phyloP scores from a whole-genome alignment of 768 basidiomycete genomes.

The Termitomyces sp. region DNA sequence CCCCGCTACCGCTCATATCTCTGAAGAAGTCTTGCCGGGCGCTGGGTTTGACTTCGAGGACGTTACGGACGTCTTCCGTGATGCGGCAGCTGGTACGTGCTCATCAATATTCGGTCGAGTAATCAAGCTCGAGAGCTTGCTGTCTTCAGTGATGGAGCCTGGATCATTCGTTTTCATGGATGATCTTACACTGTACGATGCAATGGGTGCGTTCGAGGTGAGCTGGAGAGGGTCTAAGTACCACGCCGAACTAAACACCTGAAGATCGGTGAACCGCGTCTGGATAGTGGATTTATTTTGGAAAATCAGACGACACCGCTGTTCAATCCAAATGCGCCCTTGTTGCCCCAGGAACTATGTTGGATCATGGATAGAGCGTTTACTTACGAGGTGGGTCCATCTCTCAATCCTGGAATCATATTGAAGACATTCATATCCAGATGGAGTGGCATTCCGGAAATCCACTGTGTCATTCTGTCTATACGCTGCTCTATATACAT shows the following conservation, averaged over 20 bases:
- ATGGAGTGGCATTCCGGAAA: slow-evolving; percentile 87
- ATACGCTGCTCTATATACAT: slow-evolving; percentile 72
- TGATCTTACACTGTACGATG: slow-evolving; percentile 72
- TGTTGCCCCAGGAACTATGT: slow-evolving; percentile 78
- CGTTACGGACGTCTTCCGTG: slow-evolving; percentile 52
- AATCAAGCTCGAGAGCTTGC: background rate
- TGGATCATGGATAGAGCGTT: slow-evolving; percentile 81
- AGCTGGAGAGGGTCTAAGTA: slow-evolving; percentile 10
- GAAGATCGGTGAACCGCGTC: slow-evolving; percentile 85
- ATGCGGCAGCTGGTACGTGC: slow-evolving; percentile 57
- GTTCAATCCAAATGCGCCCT: slow-evolving; percentile 59
- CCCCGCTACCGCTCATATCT: slow-evolving; percentile 7
- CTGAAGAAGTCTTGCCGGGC: slow-evolving; percentile 42
- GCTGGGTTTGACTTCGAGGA: slow-evolving; percentile 54
- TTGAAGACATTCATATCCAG: slow-evolving; percentile 32
- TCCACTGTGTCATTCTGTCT: slow-evolving; percentile 82
- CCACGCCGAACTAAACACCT: slow-evolving; percentile 9
- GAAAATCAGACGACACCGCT: slow-evolving; percentile 35
- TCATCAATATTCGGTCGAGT: background rate
- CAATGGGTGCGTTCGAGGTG: slow-evolving; percentile 94
- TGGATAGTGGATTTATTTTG: slow-evolving; percentile 72
- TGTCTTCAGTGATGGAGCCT: slow-evolving; percentile 49
- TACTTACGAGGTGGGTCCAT: slow-evolving; percentile 64
- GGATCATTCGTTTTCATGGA: slow-evolving; percentile 62
- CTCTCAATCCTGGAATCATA: background rate